Conservation (phyloP, 306 rosid species). For the Vachellia pachyceras region DNA sequence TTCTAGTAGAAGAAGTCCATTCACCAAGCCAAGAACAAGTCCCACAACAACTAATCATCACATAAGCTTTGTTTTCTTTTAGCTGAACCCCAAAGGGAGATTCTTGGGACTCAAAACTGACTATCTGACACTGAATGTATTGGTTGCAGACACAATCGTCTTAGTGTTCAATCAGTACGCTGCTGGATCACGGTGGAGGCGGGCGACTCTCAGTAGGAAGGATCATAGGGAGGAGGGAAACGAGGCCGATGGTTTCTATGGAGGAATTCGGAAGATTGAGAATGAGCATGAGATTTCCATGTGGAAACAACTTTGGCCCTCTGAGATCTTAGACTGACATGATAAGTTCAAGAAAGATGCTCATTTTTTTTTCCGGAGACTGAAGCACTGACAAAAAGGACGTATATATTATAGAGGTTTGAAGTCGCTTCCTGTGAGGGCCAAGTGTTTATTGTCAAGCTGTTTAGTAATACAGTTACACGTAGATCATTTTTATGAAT, state of each 20-base stretch:
- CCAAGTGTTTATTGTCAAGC: constrained; percentile 6
- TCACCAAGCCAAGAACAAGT: neutral
- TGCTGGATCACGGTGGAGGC: neutral
- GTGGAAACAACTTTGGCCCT: constrained; percentile 23
- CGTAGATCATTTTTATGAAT: neutral
- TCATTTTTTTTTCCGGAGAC: neutral
- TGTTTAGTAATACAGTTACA: neutral
- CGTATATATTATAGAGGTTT: neutral
- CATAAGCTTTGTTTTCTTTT: constrained; percentile 11
- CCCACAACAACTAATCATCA: neutral
- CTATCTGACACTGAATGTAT: neutral
- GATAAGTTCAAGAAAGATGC: neutral
- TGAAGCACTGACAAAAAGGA: neutral
- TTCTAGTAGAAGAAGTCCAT: neutral
- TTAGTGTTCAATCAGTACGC: constrained; percentile 7
- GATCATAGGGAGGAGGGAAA: constrained; percentile 22
- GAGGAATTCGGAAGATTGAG: constrained; percentile 2
- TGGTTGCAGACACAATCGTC: constrained; percentile 9
- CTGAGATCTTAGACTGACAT: constrained; percentile 9
- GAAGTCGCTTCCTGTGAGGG: no score
- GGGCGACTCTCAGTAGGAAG: neutral
- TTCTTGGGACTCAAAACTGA: neutral
- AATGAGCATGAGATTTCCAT: constrained; percentile 16
- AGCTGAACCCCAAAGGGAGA: neutral
- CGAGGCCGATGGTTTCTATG: constrained; percentile 17